These are phyloP conservation scores for Arthroderma sp. DNA, from an alignment of 2,329 filamentous ascomycete genomes.

Conservation along the genomic window DNA sequence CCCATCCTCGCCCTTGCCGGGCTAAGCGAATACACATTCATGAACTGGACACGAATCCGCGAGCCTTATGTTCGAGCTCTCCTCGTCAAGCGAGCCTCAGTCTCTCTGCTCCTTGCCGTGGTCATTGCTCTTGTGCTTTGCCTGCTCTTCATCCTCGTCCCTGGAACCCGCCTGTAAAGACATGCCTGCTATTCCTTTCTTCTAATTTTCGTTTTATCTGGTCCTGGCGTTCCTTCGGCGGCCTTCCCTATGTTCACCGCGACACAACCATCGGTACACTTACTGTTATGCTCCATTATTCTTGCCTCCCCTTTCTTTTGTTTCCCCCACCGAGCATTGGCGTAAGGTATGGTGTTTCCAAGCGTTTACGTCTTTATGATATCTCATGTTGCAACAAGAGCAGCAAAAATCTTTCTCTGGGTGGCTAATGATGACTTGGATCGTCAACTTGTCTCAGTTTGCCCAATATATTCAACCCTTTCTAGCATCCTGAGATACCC, in stretches of 20 bases:
- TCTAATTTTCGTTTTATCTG: background rate
- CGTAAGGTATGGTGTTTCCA: constrained; percentile 6
- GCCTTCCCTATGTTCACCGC: background rate
- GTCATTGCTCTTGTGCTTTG: constrained; percentile 71
- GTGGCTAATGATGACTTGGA: background rate
- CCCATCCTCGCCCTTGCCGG: constrained; percentile 80
- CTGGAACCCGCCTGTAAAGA: constrained; percentile 48
- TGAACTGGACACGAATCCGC: constrained; percentile 75
- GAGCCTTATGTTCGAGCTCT: constrained; percentile 86
- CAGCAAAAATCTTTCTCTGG: background rate
- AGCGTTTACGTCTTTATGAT: constrained; percentile 5
- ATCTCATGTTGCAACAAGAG: background rate
- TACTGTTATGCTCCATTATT: background rate
- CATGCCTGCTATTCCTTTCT: background rate
- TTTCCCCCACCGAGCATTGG: constrained; percentile 3
- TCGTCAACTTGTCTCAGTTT: background rate
- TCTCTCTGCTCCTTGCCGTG: constrained; percentile 64
- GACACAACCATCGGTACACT: background rate
- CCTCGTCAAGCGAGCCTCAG: constrained; percentile 67
- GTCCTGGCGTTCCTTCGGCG: background rate
- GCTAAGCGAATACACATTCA: constrained; percentile 90
- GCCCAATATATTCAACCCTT: background rate
- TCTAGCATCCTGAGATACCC: constrained; percentile 3
- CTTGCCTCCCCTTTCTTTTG: background rate
- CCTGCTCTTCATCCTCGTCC: constrained; percentile 87